Conservation (phyloP, 78 protist genomes). For the Dictyostelium citrinum region DNA sequence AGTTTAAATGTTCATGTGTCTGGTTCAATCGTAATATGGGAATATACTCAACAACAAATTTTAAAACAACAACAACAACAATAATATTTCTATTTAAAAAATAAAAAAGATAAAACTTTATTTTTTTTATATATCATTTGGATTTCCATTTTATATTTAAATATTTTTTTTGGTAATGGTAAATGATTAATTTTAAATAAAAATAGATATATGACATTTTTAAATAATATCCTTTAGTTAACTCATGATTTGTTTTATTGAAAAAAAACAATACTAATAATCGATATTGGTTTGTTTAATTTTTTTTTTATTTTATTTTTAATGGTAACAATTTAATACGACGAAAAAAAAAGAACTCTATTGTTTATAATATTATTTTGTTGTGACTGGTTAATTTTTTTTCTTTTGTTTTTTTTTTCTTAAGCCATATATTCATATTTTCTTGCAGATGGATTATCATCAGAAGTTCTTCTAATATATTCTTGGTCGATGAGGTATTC, state of each 20-base stretch:
- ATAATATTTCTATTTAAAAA: background rate
- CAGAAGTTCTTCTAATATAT: conserved; percentile 59
- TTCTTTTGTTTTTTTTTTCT: background rate
- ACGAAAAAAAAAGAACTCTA: background rate
- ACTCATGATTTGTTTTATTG: no score
- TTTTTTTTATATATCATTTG: no score
- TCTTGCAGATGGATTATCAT: conserved; percentile 50
- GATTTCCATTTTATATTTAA: no score
- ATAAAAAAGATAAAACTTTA: background rate
- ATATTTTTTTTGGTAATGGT: no score
- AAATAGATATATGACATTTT: no score
- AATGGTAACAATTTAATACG: background rate
- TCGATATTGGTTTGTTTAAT: background rate
- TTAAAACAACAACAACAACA: conserved; percentile 6
- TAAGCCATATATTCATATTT: conserved; percentile 81
- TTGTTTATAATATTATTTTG: background rate
- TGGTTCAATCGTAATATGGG: conserved; percentile 83
- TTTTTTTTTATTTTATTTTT: background rate
- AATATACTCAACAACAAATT: conserved; percentile 82
- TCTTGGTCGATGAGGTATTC: conserved; percentile 82
- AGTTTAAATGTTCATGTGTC: conserved; percentile 91
- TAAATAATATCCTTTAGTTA: no score
- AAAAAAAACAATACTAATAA: no score
- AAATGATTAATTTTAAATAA: no score
- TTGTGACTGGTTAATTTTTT: background rate